Percentiles rank a stretch among this genome's conserved stretches.
Conservation (phyloP, 306 rosid genomes). For the Corylus heterophylla region DNA sequence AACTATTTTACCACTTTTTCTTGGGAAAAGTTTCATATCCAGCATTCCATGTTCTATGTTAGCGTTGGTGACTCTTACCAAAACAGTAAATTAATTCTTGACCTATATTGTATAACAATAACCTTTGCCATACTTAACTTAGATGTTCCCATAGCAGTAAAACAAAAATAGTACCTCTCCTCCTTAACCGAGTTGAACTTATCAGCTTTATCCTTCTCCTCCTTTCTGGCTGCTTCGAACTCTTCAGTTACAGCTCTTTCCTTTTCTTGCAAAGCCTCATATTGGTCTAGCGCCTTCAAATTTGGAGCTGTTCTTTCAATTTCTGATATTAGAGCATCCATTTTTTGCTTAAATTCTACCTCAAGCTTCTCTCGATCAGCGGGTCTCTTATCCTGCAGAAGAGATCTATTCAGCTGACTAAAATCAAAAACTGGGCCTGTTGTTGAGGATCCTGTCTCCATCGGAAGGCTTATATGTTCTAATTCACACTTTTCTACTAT, state of each 20-base stretch:
- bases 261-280: conserved; percentile 84
- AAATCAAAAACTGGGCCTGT: conserved; percentile 73
- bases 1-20: not conserved
- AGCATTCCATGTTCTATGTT: not conserved
- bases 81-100: not conserved
- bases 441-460: conserved; percentile 70
- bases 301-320: conserved; percentile 97
- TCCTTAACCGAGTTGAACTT: conserved; percentile 75
- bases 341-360: conserved; percentile 72
- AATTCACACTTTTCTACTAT: conserved; percentile 85
- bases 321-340: conserved; percentile 71
- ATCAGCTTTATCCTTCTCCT: conserved; percentile 75
- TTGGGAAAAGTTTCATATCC: not conserved
- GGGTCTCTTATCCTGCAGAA: conserved; percentile 62
- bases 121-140: not conserved
- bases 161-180: conserved; percentile 54
- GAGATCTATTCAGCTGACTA: conserved; percentile 60
- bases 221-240: conserved; percentile 89
- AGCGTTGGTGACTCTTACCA: not conserved
- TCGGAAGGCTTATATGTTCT: conserved; percentile 82
- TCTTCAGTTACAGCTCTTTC: conserved; percentile 81
- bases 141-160: not conserved
- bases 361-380: conserved; percentile 78
- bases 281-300: conserved; percentile 96
- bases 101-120: not conserved